Evolutionary conservation across 768 basidiomycete genomes (phyloP).

Genomic region (Porpolomopsis calyptriformis): DNA sequence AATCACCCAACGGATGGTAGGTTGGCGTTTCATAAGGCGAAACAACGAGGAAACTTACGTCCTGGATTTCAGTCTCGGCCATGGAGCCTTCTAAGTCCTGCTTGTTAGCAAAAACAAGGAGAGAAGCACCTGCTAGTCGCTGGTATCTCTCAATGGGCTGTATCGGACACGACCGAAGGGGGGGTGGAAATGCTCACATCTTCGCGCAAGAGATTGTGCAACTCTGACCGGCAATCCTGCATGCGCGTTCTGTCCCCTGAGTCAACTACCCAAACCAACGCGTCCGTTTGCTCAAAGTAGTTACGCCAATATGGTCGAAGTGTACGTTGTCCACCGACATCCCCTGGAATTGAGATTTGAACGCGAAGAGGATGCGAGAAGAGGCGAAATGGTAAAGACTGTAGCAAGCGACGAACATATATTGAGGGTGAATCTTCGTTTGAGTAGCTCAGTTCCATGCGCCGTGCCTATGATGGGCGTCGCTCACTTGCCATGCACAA

Average conservation of each 20-base stretch:
- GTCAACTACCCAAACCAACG: conserved; percentile 97
- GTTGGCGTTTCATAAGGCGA: conserved; percentile 8
- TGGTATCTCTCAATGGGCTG: conserved; percentile 21
- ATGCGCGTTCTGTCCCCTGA: conserved; percentile 86
- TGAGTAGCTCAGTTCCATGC: too few relatives aligned
- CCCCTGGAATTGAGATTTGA: conserved; percentile 49
- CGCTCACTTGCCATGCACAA: conserved; percentile 74
- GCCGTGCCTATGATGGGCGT: conserved; percentile 14
- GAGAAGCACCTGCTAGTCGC: conserved; percentile 91
- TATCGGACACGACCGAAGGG: conserved; percentile 3
- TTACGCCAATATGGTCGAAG: conserved; percentile 98
- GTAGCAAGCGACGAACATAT: conserved; percentile 62
- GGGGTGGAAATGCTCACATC: conserved; percentile 50
- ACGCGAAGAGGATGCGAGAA: conserved; percentile 13
- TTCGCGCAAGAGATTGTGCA: conserved; percentile 78
- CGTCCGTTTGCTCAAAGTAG: conserved; percentile 98
- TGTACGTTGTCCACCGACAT: conserved; percentile 93
- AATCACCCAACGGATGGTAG: conserved; percentile 8
- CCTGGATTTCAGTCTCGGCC: conserved; percentile 68
- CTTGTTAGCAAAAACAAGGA: conserved; percentile 96
- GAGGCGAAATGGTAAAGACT: conserved; percentile 7
- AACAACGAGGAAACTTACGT: conserved; percentile 40
- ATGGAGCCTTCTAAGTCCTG: conserved; percentile 89
- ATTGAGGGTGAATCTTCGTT: conserved; percentile 71
- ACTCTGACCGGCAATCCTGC: conserved; percentile 79